A percentile compares a stretch with the other conserved stretches of the same genome.
Conservation (phyloP, 257 asterid species). For the Phtheirospermum japonicum region DNA sequence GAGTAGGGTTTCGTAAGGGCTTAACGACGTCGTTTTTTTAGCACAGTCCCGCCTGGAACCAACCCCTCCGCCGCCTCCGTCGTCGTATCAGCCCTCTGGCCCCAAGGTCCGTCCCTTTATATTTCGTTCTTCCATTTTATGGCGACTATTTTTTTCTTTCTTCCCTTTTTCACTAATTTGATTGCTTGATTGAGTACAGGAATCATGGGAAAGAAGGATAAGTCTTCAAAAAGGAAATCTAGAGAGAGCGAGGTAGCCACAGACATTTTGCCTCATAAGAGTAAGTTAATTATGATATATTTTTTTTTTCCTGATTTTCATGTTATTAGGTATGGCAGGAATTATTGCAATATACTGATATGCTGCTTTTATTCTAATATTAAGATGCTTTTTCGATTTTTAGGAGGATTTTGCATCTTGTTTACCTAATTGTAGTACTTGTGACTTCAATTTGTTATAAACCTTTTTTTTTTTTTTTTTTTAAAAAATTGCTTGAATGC, state of each 20-base stretch:
- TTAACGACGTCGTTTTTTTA: slow-evolving; percentile 3
- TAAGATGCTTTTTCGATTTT: background rate
- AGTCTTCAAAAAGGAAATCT: slow-evolving; percentile 47
- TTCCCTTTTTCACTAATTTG: background rate
- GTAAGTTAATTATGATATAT: slow-evolving; percentile 24
- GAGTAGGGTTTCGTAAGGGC: slow-evolving; percentile 13
- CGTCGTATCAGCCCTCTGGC: background rate
- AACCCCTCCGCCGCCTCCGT: slow-evolving; percentile 20
- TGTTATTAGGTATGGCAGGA: background rate
- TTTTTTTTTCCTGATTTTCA: slow-evolving; percentile 3
- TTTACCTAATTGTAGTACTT: too few relatives aligned
- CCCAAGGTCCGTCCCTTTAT: background rate
- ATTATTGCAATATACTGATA: too few relatives aligned
- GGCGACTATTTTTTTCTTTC: background rate
- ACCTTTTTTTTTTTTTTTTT: too few relatives aligned
- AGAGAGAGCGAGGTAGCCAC: slow-evolving; percentile 36
- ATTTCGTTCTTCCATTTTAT: background rate
- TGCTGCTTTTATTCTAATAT: background rate
- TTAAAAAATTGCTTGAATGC: too few relatives aligned
- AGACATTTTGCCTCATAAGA: slow-evolving; percentile 29
- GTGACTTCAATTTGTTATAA: too few relatives aligned
- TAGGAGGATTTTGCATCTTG: background rate
- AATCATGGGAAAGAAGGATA: slow-evolving; percentile 43
- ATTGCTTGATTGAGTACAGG: slow-evolving; percentile 25
- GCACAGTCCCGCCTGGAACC: background rate